Percentiles rank a stretch among this genome's conserved stretches.
Conservation (phyloP, 345 rosid species). For the Euclidium syriacum region DNA sequence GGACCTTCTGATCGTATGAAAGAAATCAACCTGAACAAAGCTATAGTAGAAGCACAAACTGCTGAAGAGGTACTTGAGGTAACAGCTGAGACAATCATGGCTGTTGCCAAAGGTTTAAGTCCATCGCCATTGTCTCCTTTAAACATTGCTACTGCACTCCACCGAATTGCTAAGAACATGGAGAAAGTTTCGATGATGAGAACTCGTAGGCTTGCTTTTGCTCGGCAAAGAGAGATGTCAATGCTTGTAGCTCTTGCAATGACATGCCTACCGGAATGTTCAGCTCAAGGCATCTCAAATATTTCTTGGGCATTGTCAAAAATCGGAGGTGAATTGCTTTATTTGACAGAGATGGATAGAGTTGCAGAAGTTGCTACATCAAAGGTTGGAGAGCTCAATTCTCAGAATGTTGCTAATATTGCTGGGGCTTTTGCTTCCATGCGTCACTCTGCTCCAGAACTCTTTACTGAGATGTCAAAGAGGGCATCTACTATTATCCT, state of each 20-base stretch:
- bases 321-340: conserved; percentile 83
- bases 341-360: conserved; percentile 94
- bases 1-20: conserved; percentile 73
- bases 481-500: conserved; percentile 50
- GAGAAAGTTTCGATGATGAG: conserved; percentile 79
- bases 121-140: conserved; percentile 86
- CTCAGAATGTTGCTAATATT: conserved; percentile 87
- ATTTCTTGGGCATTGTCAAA: conserved; percentile 90
- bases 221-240: conserved; percentile 88
- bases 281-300: conserved; percentile 91
- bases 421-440: conserved; percentile 93
- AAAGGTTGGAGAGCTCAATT: conserved; percentile 65
- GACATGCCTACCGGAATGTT: conserved; percentile 80
- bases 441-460: conserved; percentile 73
- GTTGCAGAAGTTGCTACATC: conserved; percentile 80
- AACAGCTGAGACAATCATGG: conserved; percentile 64
- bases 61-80: conserved; percentile 73
- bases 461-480: conserved; percentile 59
- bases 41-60: conserved; percentile 70
- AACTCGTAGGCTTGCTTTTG: conserved; percentile 60
- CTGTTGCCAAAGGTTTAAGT: conserved; percentile 79
- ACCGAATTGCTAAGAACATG: conserved; percentile 91
- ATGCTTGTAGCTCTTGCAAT: conserved; percentile 85
- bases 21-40: conserved; percentile 69
- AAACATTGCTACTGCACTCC: conserved; percentile 81